phyloP scores from a whole-genome alignment of 2,329 filamentous ascomycete species.

The Fusarium devonianum region DNA sequence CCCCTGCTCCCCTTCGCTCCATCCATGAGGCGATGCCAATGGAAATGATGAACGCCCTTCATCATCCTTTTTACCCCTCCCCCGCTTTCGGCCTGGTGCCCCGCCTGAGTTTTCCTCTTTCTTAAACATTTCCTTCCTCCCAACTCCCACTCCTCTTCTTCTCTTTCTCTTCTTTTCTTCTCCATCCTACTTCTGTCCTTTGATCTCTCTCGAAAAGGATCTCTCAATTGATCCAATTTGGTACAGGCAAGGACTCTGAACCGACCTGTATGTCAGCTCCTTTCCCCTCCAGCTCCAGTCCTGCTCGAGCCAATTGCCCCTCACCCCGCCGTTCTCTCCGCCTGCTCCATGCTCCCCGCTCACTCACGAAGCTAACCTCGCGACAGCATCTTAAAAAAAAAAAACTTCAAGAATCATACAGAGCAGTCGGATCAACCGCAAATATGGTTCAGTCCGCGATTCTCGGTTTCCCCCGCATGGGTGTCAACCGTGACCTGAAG shows the following conservation, averaged over 20 bases:
- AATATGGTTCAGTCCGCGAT: slow-evolving; percentile 75
- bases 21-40: slow-evolving; percentile 18
- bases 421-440: slow-evolving; percentile 45
- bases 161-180: slow-evolving; percentile 25
- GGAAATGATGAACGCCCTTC: slow-evolving; percentile 9
- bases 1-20: background rate
- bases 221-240: slow-evolving; percentile 40
- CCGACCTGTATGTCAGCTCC: slow-evolving; percentile 32
- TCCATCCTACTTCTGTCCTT: slow-evolving; percentile 31
- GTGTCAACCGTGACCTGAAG: slow-evolving; percentile 98
- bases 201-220: slow-evolving; percentile 39
- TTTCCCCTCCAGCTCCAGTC: slow-evolving; percentile 4
- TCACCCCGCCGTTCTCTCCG: slow-evolving; percentile 37
- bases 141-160: slow-evolving; percentile 31
- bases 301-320: slow-evolving; percentile 24
- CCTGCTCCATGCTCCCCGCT: slow-evolving; percentile 30
- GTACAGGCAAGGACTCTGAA: slow-evolving; percentile 40
- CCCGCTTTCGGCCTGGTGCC: slow-evolving; percentile 46
- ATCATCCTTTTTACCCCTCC: slow-evolving; percentile 44
- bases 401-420: slow-evolving; percentile 26
- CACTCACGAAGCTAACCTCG: slow-evolving; percentile 21
- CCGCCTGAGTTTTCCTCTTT: slow-evolving; percentile 39
- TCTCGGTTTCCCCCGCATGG: slow-evolving; percentile 99
- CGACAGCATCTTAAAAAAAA: slow-evolving; percentile 20
- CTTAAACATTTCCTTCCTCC: slow-evolving; percentile 32